Evolutionary conservation across 2,329 filamentous ascomycete species (phyloP), one percentile per base, ranked within the genome.

Genomic region (Sporothrix curviconia): DNA sequence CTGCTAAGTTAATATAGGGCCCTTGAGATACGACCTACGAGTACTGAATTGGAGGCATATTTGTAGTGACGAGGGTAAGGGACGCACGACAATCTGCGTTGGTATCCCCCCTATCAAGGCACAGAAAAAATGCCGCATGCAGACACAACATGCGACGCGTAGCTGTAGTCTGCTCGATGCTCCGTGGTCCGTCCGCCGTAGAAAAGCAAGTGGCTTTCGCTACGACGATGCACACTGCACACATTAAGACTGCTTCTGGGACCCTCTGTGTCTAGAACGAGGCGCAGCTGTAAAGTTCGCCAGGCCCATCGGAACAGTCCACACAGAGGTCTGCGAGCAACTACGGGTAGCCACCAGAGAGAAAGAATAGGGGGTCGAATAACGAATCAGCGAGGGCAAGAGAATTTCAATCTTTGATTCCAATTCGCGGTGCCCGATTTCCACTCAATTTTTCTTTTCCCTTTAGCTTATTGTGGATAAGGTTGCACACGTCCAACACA

Each of bases 261-360:
- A n/a, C n/a, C n/a, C 36, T 32, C 17, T 53, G 36, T 36, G 17
- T 54, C n/a, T 25, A 17, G 39, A 46, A 44, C 40, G 52, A 44
- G 52, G 52, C 52, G 52, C 52, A 55, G 52, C 52, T 39, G 49
- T 22, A 7, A 39, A 15, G 32, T 32, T 19, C n/a, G 17, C 8
- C 46, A 39, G 49, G 22, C 50, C 50, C 50, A 53, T 37, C 37
- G 37, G 11, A 53, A 53, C 25, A 32, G 50, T 22, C 50, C 50
- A 53, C 12, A 42, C 24, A 53, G 50, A 53, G 37, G 50, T 32
- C 36, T 51, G 49, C 49, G 32, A 42, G 37, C 17, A 53, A 42
- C 19, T 53, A 43, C n/a, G n/a, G n/a, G n/a, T n/a, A n/a, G n/a
- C n/a, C n/a, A n/a, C n/a, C n/a, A n/a, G n/a, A n/a, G n/a, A n/a